Evolutionary conservation across 805 yeast species (phyloP).

Genomic region (Myxozyma sirexii): DNA sequence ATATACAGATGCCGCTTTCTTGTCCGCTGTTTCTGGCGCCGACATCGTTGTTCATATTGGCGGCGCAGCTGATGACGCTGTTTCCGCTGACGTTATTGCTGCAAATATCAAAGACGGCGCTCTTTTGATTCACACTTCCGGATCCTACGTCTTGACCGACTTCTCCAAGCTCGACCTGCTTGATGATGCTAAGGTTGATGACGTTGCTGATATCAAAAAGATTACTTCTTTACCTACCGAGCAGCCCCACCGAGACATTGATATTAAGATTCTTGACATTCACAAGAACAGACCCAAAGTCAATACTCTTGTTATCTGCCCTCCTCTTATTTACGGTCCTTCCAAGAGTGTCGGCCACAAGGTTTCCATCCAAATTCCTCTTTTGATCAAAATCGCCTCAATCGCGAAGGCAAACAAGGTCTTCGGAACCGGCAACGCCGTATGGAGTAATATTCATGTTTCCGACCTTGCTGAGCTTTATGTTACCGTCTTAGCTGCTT

Average conservation of each 20-base stretch:
- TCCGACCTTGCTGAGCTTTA: conserved; percentile 45
- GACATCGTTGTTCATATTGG: conserved; percentile 44
- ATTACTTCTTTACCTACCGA: conserved; percentile 38
- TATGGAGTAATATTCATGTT: conserved; percentile 47
- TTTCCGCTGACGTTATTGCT: conserved; percentile 38
- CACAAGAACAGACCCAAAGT: conserved; percentile 42
- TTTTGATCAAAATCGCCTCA: conserved; percentile 35
- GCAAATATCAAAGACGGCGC: conserved; percentile 36
- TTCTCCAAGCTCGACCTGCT: conserved; percentile 29
- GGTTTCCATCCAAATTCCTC: conserved; percentile 43
- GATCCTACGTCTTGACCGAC: conserved; percentile 42
- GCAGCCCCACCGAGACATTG: conserved; percentile 45
- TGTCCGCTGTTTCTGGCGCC: conserved; percentile 34
- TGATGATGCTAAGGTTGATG: conserved; percentile 37
- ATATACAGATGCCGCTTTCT: conserved; percentile 37
- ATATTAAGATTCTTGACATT: conserved; percentile 39
- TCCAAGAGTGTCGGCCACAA: conserved; percentile 43
- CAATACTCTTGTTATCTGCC: conserved; percentile 43
- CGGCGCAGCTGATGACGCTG: conserved; percentile 40
- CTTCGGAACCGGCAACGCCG: conserved; percentile 40
- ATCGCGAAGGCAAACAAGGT: conserved; percentile 38
- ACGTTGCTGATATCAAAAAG: conserved; percentile 39
- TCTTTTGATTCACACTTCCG: conserved; percentile 46
- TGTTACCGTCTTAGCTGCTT: conserved; percentile 37
- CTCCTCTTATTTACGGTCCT: conserved; percentile 46